Conservation (phyloP, 441 rosid species). For the Gossypium gossypioides region DNA sequence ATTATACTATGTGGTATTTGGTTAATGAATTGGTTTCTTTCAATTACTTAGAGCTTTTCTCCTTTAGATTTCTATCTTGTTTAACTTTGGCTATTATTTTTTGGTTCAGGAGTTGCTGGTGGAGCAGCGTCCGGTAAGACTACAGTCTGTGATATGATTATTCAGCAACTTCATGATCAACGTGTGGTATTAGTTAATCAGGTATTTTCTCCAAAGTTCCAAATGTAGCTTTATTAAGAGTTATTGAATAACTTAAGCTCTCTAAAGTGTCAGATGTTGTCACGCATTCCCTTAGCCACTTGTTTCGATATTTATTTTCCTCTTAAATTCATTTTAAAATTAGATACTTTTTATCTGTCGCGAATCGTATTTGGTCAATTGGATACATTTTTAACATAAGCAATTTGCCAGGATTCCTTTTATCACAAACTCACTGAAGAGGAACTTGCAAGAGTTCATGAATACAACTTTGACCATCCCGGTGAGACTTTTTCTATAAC, state of each 20-base stretch:
- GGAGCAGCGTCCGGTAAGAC: slow-evolving; percentile 98
- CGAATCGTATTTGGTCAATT: neutral
- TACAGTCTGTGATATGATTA: slow-evolving; percentile 95
- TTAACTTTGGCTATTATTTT: slow-evolving; percentile 13
- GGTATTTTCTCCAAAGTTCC: slow-evolving; percentile 30
- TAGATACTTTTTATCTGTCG: neutral
- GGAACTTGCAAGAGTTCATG: slow-evolving; percentile 76
- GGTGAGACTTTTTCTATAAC: slow-evolving; percentile 50
- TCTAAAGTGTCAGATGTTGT: neutral
- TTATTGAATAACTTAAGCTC: neutral
- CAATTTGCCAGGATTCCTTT: slow-evolving; percentile 83
- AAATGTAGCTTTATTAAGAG: neutral
- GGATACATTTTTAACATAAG: slow-evolving; percentile 14
- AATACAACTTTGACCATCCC: slow-evolving; percentile 98
- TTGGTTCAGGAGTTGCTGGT: slow-evolving; percentile 77
- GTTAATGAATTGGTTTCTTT: neutral
- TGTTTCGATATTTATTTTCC: neutral
- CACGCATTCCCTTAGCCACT: neutral
- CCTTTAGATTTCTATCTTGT: neutral
- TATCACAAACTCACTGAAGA: slow-evolving; percentile 77
- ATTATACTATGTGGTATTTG: neutral
- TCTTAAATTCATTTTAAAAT: neutral
- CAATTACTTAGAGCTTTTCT: neutral
- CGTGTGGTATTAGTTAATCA: slow-evolving; percentile 92
- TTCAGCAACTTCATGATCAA: slow-evolving; percentile 97